Evolutionary conservation across 106 monocot species (phyloP).

Genomic region (Posidonia australis): DNA sequence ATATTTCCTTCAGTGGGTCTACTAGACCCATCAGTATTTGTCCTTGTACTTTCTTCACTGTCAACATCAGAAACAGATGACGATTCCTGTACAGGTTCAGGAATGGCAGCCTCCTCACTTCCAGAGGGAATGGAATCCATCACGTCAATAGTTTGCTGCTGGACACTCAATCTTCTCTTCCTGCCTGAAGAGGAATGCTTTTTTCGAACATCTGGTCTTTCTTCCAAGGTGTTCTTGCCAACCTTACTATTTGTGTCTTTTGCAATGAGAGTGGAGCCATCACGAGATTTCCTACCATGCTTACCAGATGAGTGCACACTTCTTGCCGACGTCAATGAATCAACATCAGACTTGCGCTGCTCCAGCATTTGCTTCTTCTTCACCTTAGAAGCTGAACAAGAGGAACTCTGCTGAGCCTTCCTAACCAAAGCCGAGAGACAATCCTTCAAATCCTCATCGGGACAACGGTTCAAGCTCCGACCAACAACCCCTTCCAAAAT

Average conservation of each 20-base stretch:
- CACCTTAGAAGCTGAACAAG: constrained; percentile 2
- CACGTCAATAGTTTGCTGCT: neutral
- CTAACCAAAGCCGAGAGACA: constrained; percentile 31
- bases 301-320: neutral
- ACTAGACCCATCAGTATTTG: constrained; percentile 10
- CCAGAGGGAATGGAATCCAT: neutral
- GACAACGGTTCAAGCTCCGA: neutral
- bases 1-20: constrained; percentile 5
- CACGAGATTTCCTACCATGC: constrained; percentile 17
- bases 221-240: constrained; percentile 2
- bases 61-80: neutral
- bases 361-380: constrained; percentile 1
- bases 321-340: neutral
- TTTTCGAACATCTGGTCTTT: constrained; percentile 3
- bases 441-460: constrained; percentile 26
- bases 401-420: constrained; percentile 17
- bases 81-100: neutral
- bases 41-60: constrained; percentile 3
- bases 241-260: neutral
- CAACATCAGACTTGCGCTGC: neutral
- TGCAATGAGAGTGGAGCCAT: neutral
- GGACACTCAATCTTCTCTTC: neutral
- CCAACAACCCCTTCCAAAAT: neutral
- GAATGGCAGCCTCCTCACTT: neutral
- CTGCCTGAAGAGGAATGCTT: neutral